Percentiles rank a stretch among this genome's conserved stretches.
Conservation (phyloP, 2,329 filamentous ascomycete species). For the Verticillium longisporum region DNA sequence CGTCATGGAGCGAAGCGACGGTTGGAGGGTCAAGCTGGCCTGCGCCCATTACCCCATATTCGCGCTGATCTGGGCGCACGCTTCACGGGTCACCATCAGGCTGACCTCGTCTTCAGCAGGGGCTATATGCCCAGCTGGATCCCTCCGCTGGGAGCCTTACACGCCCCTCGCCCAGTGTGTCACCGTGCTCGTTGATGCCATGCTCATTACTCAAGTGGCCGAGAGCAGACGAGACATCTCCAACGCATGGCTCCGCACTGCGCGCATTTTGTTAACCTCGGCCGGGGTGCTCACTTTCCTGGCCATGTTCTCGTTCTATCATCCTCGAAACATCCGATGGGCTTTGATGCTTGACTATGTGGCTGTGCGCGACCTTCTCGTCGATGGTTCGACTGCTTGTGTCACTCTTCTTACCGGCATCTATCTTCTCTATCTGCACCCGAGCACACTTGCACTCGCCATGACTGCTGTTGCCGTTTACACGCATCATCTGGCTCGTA, state of each 20-base stretch:
- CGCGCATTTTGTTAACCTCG: slow-evolving; percentile 15
- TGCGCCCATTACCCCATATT: slow-evolving; percentile 14
- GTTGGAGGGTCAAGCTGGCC: slow-evolving; percentile 2
- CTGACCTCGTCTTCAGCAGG: slow-evolving; percentile 17
- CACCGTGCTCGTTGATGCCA: slow-evolving; percentile 20
- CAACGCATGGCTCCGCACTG: slow-evolving; percentile 15
- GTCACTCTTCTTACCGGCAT: slow-evolving; percentile 17
- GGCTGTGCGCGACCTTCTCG: slow-evolving; percentile 19
- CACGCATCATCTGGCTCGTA: slow-evolving; percentile 12
- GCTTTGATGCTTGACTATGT: slow-evolving; percentile 21
- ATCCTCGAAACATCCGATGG: slow-evolving; percentile 18
- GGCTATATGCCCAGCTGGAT: slow-evolving; percentile 21
- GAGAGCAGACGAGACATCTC: slow-evolving; percentile 17
- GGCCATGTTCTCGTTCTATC: slow-evolving; percentile 19
- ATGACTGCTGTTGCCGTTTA: slow-evolving; percentile 15
- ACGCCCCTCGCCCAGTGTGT: slow-evolving; percentile 21
- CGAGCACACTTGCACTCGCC: slow-evolving; percentile 19
- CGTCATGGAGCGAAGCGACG: slow-evolving; percentile 9
- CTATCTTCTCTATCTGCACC: slow-evolving; percentile 19
- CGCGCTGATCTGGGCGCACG: slow-evolving; percentile 23
- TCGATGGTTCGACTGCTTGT: slow-evolving; percentile 19
- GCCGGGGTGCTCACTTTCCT: slow-evolving; percentile 16
- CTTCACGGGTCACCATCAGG: slow-evolving; percentile 17
- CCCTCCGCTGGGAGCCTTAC: slow-evolving; percentile 16
- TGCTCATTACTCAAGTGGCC: slow-evolving; percentile 18